phyloP scores from a whole-genome alignment of 306 rosid genomes.

The Albizia julibrissin region DNA sequence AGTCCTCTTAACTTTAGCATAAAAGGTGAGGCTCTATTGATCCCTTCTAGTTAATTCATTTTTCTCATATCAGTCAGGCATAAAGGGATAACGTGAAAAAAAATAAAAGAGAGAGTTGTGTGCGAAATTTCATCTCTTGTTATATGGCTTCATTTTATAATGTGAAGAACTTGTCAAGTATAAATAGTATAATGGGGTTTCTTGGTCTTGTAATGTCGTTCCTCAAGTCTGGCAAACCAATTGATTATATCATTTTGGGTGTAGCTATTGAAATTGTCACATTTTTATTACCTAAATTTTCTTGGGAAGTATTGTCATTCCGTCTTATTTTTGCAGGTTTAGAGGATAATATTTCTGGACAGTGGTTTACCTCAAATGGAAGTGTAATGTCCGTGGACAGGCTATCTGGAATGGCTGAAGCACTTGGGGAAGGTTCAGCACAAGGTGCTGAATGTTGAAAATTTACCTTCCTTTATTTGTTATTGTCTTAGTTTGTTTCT shows the following conservation, averaged over 20 bases:
- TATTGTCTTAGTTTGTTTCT: constrained; percentile 23
- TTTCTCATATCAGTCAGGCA: neutral
- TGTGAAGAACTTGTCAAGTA: neutral
- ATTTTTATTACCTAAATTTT: neutral
- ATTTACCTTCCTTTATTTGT: constrained; percentile 23
- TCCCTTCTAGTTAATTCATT: neutral
- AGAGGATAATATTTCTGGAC: constrained; percentile 69
- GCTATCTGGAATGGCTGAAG: constrained; percentile 69
- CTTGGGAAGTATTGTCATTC: constrained; percentile 26
- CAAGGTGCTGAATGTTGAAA: constrained; percentile 60
- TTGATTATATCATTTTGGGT: constrained; percentile 12
- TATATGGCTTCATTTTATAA: neutral
- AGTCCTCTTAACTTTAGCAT: constrained; percentile 71
- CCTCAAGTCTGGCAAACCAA: constrained; percentile 10
- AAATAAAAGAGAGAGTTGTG: no score
- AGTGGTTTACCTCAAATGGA: constrained; percentile 69
- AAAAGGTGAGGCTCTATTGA: constrained; percentile 59
- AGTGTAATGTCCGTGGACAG: constrained; percentile 70
- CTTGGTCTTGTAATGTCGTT: neutral
- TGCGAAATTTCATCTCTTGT: neutral
- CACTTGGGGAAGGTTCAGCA: constrained; percentile 80
- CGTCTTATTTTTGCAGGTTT: constrained; percentile 55
- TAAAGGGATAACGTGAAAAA: neutral
- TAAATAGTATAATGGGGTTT: neutral
- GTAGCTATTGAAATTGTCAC: neutral